A percentile compares a stretch with the other conserved stretches of the same genome.
Conservation (phyloP, 306 rosid species). For the Quercus ilex region DNA sequence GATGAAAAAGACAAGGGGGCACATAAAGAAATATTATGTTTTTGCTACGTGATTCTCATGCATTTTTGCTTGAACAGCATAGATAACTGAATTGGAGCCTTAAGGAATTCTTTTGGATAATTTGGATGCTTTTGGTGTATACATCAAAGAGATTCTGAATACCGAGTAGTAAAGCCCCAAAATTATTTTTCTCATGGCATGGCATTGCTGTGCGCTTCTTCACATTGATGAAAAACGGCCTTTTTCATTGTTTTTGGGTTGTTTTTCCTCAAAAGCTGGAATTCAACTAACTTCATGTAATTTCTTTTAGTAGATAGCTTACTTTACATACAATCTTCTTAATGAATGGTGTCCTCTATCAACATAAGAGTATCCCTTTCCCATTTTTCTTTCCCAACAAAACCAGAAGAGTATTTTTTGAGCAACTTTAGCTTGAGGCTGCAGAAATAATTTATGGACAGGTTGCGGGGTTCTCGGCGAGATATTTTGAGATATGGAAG, state of each 20-base stretch:
- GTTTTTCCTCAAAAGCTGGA: not conserved
- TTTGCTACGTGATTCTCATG: not conserved
- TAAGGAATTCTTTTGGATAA: not conserved
- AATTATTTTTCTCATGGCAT: too few species aligned
- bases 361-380: not conserved
- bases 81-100: not conserved
- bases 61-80: not conserved
- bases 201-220: too few species aligned
- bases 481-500: conserved; percentile 89
- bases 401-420: conserved; percentile 21
- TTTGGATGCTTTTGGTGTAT: not conserved
- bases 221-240: not conserved
- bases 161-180: too few species aligned
- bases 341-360: not conserved
- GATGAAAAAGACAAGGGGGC: not conserved
- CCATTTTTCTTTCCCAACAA: conserved; percentile 6
- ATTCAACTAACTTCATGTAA: not conserved
- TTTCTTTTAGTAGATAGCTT: not conserved
- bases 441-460: conserved; percentile 71
- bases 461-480: conserved; percentile 95
- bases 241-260: not conserved
- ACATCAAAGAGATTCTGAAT: too few species aligned
- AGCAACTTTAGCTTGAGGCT: conserved; percentile 44
- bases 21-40: not conserved
- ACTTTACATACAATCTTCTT: not conserved